phyloP scores from a whole-genome alignment of 2,329 filamentous ascomycete genomes.

The Phialemonium atrogriseum region DNA sequence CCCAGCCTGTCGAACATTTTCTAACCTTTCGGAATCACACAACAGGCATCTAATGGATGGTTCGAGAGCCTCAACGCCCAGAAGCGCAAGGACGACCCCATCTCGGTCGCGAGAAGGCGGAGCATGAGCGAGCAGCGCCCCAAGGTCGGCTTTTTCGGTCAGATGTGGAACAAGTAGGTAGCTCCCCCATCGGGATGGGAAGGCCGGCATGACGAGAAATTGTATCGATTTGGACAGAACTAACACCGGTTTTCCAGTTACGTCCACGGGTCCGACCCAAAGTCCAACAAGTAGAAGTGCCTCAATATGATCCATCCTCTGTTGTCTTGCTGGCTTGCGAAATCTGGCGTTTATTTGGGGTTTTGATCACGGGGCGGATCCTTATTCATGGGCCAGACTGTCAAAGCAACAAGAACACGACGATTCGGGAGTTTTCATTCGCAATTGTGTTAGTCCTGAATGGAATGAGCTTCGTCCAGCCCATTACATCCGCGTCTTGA shows the following conservation, averaged over 20 bases:
- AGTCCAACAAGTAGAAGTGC: neutral
- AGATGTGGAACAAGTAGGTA: constrained; percentile 49
- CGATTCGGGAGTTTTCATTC: no score
- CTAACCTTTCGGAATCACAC: neutral
- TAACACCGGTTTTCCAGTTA: constrained; percentile 1
- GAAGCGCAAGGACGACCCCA: constrained; percentile 37
- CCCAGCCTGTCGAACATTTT: no score
- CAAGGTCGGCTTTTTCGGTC: constrained; percentile 39
- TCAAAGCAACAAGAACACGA: no score
- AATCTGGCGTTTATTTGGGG: neutral
- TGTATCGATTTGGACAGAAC: neutral
- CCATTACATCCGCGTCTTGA: no score
- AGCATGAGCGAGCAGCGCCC: constrained; percentile 47
- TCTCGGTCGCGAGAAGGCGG: constrained; percentile 37
- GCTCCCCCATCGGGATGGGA: neutral
- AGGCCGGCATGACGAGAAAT: no score
- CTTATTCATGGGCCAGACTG: no score
- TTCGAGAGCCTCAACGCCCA: constrained; percentile 44
- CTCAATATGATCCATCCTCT: neutral
- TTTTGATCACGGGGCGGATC: no score
- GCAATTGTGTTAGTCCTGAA: no score
- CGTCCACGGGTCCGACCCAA: constrained; percentile 1
- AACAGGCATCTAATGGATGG: constrained; percentile 23
- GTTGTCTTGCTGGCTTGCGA: neutral
- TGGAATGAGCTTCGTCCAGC: no score